A percentile compares a stretch with the other conserved stretches of the same genome.
phyloP scores from a whole-genome alignment of 2,329 filamentous ascomycete species.

The Beauveria rudraprayagi region DNA sequence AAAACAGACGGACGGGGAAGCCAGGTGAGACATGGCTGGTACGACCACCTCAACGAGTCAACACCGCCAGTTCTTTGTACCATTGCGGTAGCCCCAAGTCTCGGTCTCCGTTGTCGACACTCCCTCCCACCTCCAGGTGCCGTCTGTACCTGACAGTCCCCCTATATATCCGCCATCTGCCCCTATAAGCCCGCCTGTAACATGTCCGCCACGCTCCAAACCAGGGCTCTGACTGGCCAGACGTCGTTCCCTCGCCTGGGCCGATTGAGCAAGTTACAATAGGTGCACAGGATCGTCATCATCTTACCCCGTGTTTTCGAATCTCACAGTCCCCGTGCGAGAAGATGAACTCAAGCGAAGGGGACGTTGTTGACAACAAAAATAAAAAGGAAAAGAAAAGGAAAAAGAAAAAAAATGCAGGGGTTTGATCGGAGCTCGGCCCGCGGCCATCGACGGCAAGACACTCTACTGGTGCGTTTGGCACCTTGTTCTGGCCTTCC shows the following conservation, averaged over 20 bases:
- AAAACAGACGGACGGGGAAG: background rate
- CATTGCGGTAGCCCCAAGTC: background rate
- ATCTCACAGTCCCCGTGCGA: background rate
- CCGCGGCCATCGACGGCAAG: constrained; percentile 3
- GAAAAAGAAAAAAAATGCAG: background rate
- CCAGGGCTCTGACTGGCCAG: background rate
- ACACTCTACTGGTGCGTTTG: background rate
- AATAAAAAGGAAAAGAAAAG: background rate
- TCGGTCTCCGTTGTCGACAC: too few relatives aligned
- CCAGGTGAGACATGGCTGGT: constrained; percentile 1
- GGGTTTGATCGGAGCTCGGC: constrained; percentile 8
- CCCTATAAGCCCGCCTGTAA: too few relatives aligned
- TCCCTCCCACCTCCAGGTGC: too few relatives aligned
- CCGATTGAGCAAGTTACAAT: too few relatives aligned
- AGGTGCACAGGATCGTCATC: background rate
- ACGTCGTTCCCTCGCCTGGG: too few relatives aligned
- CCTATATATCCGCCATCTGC: too few relatives aligned
- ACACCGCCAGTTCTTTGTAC: background rate
- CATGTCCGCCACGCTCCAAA: background rate
- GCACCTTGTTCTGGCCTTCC: background rate
- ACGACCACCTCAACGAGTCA: background rate
- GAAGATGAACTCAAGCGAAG: too few relatives aligned
- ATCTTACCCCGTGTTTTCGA: constrained; percentile 1
- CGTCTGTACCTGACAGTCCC: too few relatives aligned
- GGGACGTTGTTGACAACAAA: too few relatives aligned